Base-by-base conservation (phyloP, 106 monocot species). In the Dioscorea dumetorum region DNA sequence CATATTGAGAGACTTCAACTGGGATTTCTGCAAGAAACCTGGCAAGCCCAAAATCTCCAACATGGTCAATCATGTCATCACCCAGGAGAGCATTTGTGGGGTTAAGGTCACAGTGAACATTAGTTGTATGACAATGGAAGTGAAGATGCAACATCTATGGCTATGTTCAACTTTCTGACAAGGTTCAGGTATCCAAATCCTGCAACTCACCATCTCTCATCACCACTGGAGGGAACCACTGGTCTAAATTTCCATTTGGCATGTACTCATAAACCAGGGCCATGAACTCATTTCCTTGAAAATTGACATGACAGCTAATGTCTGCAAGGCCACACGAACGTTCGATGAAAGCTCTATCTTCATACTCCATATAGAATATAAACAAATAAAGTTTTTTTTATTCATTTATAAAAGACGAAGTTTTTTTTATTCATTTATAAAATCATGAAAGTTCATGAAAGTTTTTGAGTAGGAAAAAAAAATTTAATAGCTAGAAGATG, bases 1-100 rank as follows among this genome's bases (percentile, higher is more conserved):
- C 28, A 28, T 28, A 28, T 16, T 16, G 4, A 18, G 54, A 15
- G 5, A 22, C 21, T 1, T 14, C 20, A 18, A 1, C 0, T 24
- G 48, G 23, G 3, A 10, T n/a, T 24, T n/a, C 9, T 28, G 7
- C 10, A 19, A 49, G 54, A 22, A 85, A 57, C 31, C 33, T 73
- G 48, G 87, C 76, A 18, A 81, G 57, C 10, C 85, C 85, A 65
- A 85, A 81, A 28, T 85, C 85, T 60, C 78, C 62, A 0, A 85
- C 74, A 69, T 60, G 78, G 18, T 73, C 80, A 34, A 48, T 67
- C 85, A 81, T 73, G 17, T 73, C 64, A 53, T 49, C 19, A 19
- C 83, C 83, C 10, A 87, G 68, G 72, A 87, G 87, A 68, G 83
- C 57, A 33, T 87, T 87, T 52, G 79, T 87, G 9, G 86, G 82